Conservation (phyloP, 2,329 filamentous ascomycete genomes). For the Fusarium equiseti region DNA sequence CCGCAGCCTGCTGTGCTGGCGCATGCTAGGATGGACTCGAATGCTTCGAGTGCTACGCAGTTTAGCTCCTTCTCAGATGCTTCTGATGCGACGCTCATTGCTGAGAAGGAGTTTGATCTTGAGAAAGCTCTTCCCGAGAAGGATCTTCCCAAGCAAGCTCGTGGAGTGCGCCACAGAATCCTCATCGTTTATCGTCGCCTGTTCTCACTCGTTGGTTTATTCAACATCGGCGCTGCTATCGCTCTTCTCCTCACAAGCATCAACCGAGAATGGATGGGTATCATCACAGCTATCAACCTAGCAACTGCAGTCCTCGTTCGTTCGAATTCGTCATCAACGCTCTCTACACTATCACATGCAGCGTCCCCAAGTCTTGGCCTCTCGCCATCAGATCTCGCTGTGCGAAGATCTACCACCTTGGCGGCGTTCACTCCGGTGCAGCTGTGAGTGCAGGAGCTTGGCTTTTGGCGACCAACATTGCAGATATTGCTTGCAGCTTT, state of each 20-base stretch:
- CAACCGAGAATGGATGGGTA: conserved; percentile 54
- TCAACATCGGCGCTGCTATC: conserved; percentile 63
- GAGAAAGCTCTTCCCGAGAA: conserved; percentile 56
- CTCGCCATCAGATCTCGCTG: conserved; percentile 60
- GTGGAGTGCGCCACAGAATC: conserved; percentile 57
- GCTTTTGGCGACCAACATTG: conserved; percentile 58
- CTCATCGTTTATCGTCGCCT: conserved; percentile 68
- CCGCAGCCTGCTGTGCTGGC: conserved; percentile 30
- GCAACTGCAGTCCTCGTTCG: conserved; percentile 62
- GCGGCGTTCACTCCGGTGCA: conserved; percentile 63
- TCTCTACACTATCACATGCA: conserved; percentile 61
- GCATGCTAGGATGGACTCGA: conserved; percentile 45
- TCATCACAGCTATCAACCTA: conserved; percentile 62
- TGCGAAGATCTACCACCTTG: conserved; percentile 65
- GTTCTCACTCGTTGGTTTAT: conserved; percentile 65
- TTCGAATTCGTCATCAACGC: conserved; percentile 66
- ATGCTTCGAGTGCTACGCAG: conserved; percentile 46
- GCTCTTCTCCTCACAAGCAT: conserved; percentile 54
- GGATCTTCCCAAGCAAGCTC: conserved; percentile 53
- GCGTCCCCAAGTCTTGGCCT: conserved; percentile 60
- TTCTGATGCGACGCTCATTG: conserved; percentile 34
- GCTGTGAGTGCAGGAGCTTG: conserved; percentile 62
- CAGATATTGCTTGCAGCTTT: conserved; percentile 39
- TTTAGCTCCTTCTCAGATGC: conserved; percentile 30
- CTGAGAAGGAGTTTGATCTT: conserved; percentile 47